Evolutionary conservation across 2,329 filamentous ascomycete species (phyloP).

Genomic region (Monosporascus sp.): DNA sequence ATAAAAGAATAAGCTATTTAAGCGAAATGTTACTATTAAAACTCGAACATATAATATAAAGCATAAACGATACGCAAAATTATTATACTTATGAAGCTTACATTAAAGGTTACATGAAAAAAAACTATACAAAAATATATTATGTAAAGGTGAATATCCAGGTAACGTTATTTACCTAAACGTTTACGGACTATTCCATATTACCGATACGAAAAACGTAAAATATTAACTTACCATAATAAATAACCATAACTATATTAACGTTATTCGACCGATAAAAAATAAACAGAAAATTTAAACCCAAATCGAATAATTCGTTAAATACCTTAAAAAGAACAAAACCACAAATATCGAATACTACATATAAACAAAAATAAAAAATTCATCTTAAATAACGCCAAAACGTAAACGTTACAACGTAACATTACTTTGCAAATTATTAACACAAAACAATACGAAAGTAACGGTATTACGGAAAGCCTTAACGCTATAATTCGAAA

Average conservation of each 20-base stretch:
- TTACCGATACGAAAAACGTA: background rate
- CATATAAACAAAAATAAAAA: no score
- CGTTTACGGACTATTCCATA: background rate
- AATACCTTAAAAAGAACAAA: no score
- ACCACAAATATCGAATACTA: no score
- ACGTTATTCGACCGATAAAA: no score
- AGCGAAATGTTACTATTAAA: background rate
- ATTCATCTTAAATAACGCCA: no score
- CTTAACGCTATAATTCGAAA: background rate
- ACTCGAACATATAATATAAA: background rate
- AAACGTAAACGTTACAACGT: no score
- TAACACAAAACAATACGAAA: background rate
- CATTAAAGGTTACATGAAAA: background rate
- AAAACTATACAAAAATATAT: background rate
- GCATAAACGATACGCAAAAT: background rate
- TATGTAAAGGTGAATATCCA: background rate
- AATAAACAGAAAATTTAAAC: no score
- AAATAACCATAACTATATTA: no score
- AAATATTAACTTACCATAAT: background rate
- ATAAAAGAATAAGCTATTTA: background rate
- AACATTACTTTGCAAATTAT: no score
- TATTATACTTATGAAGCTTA: background rate
- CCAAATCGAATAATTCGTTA: no score
- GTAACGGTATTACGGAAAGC: background rate
- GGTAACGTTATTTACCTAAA: background rate